Evolutionary conservation across 2,329 filamentous ascomycete genomes (phyloP), one percentile per base, ranked within the genome.

Genomic region (Colletotrichum lindemuthianum): DNA sequence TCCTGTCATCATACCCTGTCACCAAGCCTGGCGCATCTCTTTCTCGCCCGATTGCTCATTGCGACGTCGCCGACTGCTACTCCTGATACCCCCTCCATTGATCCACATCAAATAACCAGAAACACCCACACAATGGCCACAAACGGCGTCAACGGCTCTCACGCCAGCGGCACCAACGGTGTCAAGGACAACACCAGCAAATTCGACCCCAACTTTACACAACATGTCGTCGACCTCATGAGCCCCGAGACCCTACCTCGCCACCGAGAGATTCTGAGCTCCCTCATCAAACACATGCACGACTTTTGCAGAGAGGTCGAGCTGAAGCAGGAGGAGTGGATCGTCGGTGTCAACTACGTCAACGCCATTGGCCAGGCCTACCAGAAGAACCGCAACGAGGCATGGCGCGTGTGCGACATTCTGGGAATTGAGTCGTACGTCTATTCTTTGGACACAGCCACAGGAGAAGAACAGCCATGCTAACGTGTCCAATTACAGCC

Each of bases 301-400:
- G 61, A 65, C 58, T 65, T 65, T 47, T 65, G 61, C 58, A 50
- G 61, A 39, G 61, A 65, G 11, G 58, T 65, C 45, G 61, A 65
- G 61, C 61, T 65, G 49, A 60, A 59, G 16, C 64, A 67, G 55
- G 64, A 67, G 6, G 64, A 67, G 43, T 67, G 64, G 64, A n/a
- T 67, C 11, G 36, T 65, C 13, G 64, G 64, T 24, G 64, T 67
- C 41, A 67, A 67, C 60, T 67, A 67, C 60, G 60, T 67, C 60
- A 67, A 67, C 64, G 49, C 64, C 40, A 64, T 67, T 13, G 64
- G 64, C 55, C 64, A 67, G 64, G 60, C 64, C 41, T 67, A 67
- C 64, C 36, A 65, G 64, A 67, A 67, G 64, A 67, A 67, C 64
- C 64, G 64, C 56, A 67, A 67, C 33, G 64, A 67, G 64, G 61